Evolutionary conservation across 495 filamentous ascomycete species (phyloP).

Genomic region (Penicillium steckii): DNA sequence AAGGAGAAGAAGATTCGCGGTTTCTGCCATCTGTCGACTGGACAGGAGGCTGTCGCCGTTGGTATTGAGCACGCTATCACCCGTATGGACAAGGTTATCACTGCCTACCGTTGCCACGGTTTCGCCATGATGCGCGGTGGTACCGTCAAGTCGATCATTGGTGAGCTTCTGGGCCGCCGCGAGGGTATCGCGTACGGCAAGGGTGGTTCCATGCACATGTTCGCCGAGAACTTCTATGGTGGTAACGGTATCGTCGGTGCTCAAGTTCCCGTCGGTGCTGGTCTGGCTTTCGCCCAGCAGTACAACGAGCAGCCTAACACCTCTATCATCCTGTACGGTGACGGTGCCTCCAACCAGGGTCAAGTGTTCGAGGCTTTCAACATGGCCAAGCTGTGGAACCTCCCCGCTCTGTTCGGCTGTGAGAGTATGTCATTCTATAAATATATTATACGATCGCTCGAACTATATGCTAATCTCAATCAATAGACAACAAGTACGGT

Average conservation of each 20-base stretch:
- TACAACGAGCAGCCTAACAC: conserved; percentile 83
- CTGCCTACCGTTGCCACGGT: conserved; percentile 97
- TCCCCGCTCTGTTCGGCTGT: conserved; percentile 93
- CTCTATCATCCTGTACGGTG: conserved; percentile 89
- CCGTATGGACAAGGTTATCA: conserved; percentile 91
- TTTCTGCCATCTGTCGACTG: conserved; percentile 98
- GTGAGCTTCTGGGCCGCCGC: conserved; percentile 90
- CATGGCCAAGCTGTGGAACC: conserved; percentile 99
- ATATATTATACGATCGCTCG: not conserved
- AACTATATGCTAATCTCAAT: conserved; percentile 6
- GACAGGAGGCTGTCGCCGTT: conserved; percentile 95
- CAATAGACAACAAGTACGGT: conserved; percentile 97
- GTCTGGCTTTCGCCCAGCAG: conserved; percentile 94
- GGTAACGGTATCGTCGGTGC: conserved; percentile 99
- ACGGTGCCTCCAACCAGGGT: conserved; percentile 97
- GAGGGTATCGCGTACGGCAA: conserved; percentile 98
- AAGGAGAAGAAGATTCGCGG: conserved; percentile 99
- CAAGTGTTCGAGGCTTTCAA: conserved; percentile 99
- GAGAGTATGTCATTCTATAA: conserved; percentile 69
- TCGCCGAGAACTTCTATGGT: conserved; percentile 95
- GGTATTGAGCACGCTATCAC: conserved; percentile 96
- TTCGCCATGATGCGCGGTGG: conserved; percentile 96
- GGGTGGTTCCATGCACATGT: conserved; percentile 99
- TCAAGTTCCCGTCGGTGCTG: conserved; percentile 96
- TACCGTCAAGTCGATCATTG: conserved; percentile 89